These are phyloP conservation scores for Echites panduratus DNA, from an alignment of 257 asterid species.

Conservation along the genomic window DNA sequence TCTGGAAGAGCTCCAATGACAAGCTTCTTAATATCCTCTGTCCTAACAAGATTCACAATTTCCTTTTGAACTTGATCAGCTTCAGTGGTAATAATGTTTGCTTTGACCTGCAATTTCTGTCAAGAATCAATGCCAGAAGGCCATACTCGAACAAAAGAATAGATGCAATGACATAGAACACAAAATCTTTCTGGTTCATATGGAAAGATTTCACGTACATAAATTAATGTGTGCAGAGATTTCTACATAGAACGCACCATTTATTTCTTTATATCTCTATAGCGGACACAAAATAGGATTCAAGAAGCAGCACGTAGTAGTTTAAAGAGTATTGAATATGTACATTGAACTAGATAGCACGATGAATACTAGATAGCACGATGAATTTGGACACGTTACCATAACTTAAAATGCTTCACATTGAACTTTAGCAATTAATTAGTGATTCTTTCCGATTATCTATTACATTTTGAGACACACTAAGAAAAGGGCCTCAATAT, in stretches of 20 bases:
- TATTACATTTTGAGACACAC: background rate
- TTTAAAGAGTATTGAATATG: background rate
- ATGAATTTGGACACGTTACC: background rate
- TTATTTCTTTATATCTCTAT: background rate
- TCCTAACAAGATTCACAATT: slow-evolving; percentile 56
- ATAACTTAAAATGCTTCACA: background rate
- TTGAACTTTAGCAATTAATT: background rate
- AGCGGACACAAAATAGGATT: background rate
- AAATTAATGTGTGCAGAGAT: background rate
- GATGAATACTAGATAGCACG: background rate
- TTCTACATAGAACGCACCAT: background rate
- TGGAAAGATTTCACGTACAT: background rate
- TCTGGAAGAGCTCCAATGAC: slow-evolving; percentile 70
- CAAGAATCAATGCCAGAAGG: slow-evolving; percentile 5
- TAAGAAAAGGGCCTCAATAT: background rate
- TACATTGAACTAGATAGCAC: background rate
- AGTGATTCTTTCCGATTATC: background rate
- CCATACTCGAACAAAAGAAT: background rate
- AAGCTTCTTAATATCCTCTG: slow-evolving; percentile 45
- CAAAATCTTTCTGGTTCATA: background rate
- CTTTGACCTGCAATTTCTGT: slow-evolving; percentile 48
- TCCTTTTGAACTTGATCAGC: slow-evolving; percentile 59
- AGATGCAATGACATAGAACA: background rate
- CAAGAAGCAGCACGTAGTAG: background rate
- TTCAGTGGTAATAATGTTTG: slow-evolving; percentile 48